Base-by-base conservation (phyloP, 1,139 yeast species). In the Saccharomyces hybrid region DNA sequence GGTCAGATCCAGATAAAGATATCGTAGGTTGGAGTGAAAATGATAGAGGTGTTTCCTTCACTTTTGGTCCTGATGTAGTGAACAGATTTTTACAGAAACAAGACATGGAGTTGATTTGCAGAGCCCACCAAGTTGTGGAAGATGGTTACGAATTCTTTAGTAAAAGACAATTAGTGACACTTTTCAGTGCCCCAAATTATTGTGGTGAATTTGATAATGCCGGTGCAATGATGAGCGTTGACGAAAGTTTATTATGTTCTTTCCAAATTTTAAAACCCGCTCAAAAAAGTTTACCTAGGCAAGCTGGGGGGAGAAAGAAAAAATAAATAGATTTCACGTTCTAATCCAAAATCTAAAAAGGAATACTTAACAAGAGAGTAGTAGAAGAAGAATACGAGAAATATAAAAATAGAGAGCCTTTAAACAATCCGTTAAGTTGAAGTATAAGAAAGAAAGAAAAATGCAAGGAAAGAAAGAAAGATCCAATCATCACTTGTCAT, bases 131-230 rank as follows among this genome's bases (percentile, higher is more conserved):
- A 76, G 98, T 91, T 59, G 98, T 91, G 61, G 98, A 91, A 75
- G 98, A 91, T 73, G 98, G 98, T 60, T 91, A 91, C 73, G 97
- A 91, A 75, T 91, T 91, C 71, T 91, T 91, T 73, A 83, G 93
- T 58, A 90, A 90, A 73, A 86, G 97, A 67, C 97, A 90, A 73
- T 81, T 91, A 70, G 97, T 91, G 54, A 91, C 98, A 19, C 78
- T 91, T 62, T 91, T 91, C 71, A 84, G 93, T 52, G 98, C 98
- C 51, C 98, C 98, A 62, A 91, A 91, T 74, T 91, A 91, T 72
- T 91, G 97, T 79, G 97, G 97, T 62, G 97, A 91, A 73, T 91
- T 91, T 70, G 97, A 91, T 73, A 91, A 91, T 71, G 97, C 97
- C 4, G 98, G n/a, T n/a, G n/a, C n/a, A n/a, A n/a, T n/a, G n/a